Conservation (phyloP, 2,329 filamentous ascomycete species). For the Stachybotrys echinatus region DNA sequence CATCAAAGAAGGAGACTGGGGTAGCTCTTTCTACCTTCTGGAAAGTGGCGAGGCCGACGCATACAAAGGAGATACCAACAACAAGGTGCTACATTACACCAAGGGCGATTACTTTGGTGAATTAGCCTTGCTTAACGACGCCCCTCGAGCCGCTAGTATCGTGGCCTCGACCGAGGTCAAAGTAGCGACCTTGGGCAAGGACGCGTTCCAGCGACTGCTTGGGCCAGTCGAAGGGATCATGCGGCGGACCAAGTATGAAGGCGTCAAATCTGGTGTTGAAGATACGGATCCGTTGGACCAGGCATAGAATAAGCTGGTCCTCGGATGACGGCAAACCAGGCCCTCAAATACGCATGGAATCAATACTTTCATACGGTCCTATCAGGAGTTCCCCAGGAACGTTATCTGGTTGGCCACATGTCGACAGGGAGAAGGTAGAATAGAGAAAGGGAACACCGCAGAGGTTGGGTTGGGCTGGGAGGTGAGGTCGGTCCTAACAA, state of each 20-base stretch:
- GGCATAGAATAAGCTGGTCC: constrained; percentile 11
- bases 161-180: constrained; percentile 83
- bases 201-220: constrained; percentile 87
- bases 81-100: constrained; percentile 72
- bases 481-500: not conserved
- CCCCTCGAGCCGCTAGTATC: constrained; percentile 85
- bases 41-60: constrained; percentile 85
- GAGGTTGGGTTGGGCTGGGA: not conserved
- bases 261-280: constrained; percentile 56
- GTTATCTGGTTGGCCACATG: not conserved
- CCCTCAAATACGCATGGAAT: not conserved
- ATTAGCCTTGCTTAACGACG: constrained; percentile 87
- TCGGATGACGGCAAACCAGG: not conserved
- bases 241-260: constrained; percentile 67
- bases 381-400: no score
- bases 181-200: constrained; percentile 86
- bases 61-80: constrained; percentile 67
- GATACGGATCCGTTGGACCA: constrained; percentile 61
- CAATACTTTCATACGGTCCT: no score
- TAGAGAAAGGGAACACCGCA: not conserved
- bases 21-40: constrained; percentile 86
- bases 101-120: constrained; percentile 98
- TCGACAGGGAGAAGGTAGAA: not conserved
- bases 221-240: constrained; percentile 94
- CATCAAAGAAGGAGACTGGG: constrained; percentile 86